Evolutionary conservation across 179 eudicot species (phyloP), one percentile per base, ranked within the genome.

Genomic region (Vitellaria paradoxa): DNA sequence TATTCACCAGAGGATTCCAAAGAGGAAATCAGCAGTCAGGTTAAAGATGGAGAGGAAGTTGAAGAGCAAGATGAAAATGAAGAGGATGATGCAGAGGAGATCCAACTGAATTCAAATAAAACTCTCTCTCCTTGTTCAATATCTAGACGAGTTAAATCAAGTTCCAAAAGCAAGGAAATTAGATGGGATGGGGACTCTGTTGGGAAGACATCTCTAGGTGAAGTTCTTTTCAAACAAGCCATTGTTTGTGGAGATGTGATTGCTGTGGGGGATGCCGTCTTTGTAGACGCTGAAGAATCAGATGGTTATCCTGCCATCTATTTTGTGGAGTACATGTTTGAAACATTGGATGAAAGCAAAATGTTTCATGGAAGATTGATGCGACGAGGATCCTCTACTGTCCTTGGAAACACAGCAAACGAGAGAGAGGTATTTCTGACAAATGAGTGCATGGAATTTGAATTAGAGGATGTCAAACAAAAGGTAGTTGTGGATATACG

Each of bases 381-480:
- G 97, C 81, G 83, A 75, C 81, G 84, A 82, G 94, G 94, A 81
- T 90, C 85, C 72, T 83, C 87, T 70, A 93, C 98, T 50, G 86
- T 93, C 71, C 81, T 93, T 64, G 91, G 92, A 76, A 89, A 83
- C 75, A 83, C 91, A 74, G 91, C 90, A 21, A 86, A 84, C 83
- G 94, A 91, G 68, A 81, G 98, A 86, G 98, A 93, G 80, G 79
- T 93, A 47, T 93, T 93, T 85, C 81, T 93, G 85, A 90, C 91
- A 21, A 83, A 90, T 75, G 88, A 89, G 9, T 93, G 98, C 74
- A 64, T 84, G 82, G 93, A 90, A 53, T 84, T 90, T 82, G 88
- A 87, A 67, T 80, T 93, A 65, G 87, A 69, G 18, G 89, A 88
- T 79, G 82, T 88, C 76, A 84, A 79, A 76, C 78, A 90, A 82